Evolutionary conservation across 2,329 filamentous ascomycete genomes (phyloP).

Genomic region (Clonostachys sp.): DNA sequence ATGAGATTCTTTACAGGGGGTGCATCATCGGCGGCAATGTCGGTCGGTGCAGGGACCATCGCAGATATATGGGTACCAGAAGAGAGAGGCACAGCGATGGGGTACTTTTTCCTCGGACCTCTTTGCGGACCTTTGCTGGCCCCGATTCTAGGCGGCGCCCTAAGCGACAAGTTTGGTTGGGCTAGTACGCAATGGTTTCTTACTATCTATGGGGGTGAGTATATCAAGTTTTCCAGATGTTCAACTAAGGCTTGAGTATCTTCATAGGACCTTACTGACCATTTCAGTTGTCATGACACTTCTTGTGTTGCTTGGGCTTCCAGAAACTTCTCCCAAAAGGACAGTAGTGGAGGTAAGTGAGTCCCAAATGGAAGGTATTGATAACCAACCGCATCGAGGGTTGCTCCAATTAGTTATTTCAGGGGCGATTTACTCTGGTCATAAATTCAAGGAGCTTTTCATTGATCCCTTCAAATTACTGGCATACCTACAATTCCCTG

Average conservation of each 20-base stretch:
- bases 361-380: constrained; percentile 29
- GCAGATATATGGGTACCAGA: constrained; percentile 73
- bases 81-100: constrained; percentile 76
- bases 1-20: constrained; percentile 73
- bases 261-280: no score
- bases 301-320: no score
- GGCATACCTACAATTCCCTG: constrained; percentile 67
- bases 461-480: constrained; percentile 71
- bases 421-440: no score
- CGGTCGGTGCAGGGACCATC: constrained; percentile 79
- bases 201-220: constrained; percentile 54
- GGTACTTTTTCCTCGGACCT: constrained; percentile 76
- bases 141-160: constrained; percentile 70
- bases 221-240: no score
- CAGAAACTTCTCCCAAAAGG: no score
- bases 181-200: constrained; percentile 75
- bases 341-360: no score
- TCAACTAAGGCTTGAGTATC: no score
- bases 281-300: no score
- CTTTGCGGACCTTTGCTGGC: constrained; percentile 69
- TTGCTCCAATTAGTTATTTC: no score
- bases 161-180: constrained; percentile 70
- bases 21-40: constrained; percentile 74
- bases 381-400: constrained; percentile 45
- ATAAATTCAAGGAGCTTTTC: constrained; percentile 52